Percentiles rank a stretch among this genome's conserved stretches.
These are phyloP conservation scores for Globisporangium nagaii DNA, from an alignment of 352 stramenopile species.

Conservation along the genomic window DNA sequence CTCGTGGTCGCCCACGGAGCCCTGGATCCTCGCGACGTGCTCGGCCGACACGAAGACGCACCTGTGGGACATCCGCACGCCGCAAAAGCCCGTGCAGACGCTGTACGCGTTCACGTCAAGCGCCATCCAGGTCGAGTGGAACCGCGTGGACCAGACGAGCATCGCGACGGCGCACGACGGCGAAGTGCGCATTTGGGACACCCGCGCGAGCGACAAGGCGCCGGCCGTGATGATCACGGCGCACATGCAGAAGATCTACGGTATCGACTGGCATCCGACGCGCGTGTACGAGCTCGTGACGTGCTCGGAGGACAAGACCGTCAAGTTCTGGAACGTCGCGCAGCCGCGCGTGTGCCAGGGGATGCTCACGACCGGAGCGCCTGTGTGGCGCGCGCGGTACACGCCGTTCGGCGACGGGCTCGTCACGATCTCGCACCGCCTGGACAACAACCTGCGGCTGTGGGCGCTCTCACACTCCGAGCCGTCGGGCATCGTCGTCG, in stretches of 20 bases:
- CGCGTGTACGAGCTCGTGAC: constrained; percentile 77
- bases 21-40: constrained; percentile 70
- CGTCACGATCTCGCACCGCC: constrained; percentile 67
- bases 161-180: constrained; percentile 78
- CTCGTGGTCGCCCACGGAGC: constrained; percentile 67
- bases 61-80: constrained; percentile 78
- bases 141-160: constrained; percentile 54
- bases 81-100: constrained; percentile 61
- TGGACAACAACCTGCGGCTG: constrained; percentile 56
- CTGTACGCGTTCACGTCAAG: constrained; percentile 63
- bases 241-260: constrained; percentile 84
- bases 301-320: constrained; percentile 80
- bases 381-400: constrained; percentile 69
- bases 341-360: constrained; percentile 60
- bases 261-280: constrained; percentile 75
- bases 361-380: constrained; percentile 47
- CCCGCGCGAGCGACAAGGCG: constrained; percentile 42
- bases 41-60: constrained; percentile 75
- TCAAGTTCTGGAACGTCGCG: constrained; percentile 79
- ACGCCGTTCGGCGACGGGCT: constrained; percentile 79
- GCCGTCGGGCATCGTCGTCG: constrained; percentile 14
- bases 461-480: constrained; percentile 48
- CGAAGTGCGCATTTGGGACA: constrained; percentile 77
- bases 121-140: constrained; percentile 73
- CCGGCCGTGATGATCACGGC: constrained; percentile 61